Conservation (phyloP, 2,329 filamentous ascomycete genomes). For the Epichloe sibirici region DNA sequence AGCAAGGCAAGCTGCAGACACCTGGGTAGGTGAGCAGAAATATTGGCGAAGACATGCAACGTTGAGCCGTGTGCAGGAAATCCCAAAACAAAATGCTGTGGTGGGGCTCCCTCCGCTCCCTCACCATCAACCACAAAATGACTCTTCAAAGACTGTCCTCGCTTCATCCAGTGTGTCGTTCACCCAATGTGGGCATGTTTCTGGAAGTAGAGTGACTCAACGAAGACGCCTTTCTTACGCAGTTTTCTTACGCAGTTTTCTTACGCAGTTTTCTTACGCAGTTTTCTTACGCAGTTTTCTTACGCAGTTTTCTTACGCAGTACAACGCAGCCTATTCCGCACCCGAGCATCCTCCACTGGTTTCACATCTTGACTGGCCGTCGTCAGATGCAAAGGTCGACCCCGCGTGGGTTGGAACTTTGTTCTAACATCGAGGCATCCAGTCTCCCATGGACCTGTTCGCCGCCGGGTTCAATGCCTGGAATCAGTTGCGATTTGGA, state of each 20-base stretch:
- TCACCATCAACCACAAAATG: no score
- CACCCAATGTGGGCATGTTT: no score
- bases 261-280: no score
- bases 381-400: neutral
- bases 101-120: no score
- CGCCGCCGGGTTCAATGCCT: slow-evolving; percentile 46
- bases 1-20: neutral
- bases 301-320: no score
- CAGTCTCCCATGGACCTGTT: slow-evolving; percentile 33
- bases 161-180: no score
- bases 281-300: no score
- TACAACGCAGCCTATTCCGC: neutral
- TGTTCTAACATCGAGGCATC: neutral
- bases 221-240: no score
- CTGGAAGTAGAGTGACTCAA: no score
- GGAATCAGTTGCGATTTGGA: slow-evolving; percentile 37
- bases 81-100: neutral
- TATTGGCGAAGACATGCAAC: neutral
- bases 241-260: no score
- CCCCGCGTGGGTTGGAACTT: neutral
- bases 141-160: no score
- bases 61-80: neutral
- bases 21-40: neutral
- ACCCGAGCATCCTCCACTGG: neutral
- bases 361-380: neutral